Evolutionary conservation across 1,284 basidiomycete genomes (phyloP), one percentile per base, ranked within the genome.

Genomic region (Apiotrichum mycotoxinovorans): DNA sequence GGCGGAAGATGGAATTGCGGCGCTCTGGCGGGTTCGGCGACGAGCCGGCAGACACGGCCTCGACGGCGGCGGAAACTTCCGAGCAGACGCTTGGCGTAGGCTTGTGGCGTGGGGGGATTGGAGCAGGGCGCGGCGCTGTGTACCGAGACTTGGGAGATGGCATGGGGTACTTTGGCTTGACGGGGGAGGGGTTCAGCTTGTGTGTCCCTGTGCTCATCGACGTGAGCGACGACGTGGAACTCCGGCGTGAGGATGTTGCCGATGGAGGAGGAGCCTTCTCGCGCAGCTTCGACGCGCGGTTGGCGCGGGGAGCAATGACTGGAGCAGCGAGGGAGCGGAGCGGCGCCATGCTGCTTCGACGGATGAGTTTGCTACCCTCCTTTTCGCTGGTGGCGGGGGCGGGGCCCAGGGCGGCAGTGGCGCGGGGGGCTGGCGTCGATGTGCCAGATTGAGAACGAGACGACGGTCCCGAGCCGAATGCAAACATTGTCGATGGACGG

Each of bases 241-340:
- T 51, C 17, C 41, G 41, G 30, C 55, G 51, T 1, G 50, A 52
- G 18, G 54, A 38, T 26, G 26, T 18, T 15, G n/a, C 15, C 7
- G 38, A 10, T 7, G 45, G 20, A 14, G 34, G 12, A 22, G 41
- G 33, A 22, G 30, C 20, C 23, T 37, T 40, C n/a, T 52, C 52
- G 26, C 67, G 63, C 15, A 72, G 69, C 47, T 65, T 60, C 9
- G 65, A 67, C 5, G 67, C n/a, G 43, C 64, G 62, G 37, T 64
- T 72, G 1, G 52, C 58, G 15, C 66, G 56, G 3, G 70, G 68
- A 12, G 61, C 52, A 22, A 70, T 52, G 18, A 50, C 42, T 3
- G 70, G 70, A 2, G 56, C 37, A 12, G 63, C 61, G 12, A 72
- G 61, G 0, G 68, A 67, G 30, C 48, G 47, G 3, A 58, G 38